A percentile compares a stretch with the other conserved stretches of the same genome.
Evolutionary conservation across 331 rosid species (phyloP).

Genomic region (Quercus lobata): DNA sequence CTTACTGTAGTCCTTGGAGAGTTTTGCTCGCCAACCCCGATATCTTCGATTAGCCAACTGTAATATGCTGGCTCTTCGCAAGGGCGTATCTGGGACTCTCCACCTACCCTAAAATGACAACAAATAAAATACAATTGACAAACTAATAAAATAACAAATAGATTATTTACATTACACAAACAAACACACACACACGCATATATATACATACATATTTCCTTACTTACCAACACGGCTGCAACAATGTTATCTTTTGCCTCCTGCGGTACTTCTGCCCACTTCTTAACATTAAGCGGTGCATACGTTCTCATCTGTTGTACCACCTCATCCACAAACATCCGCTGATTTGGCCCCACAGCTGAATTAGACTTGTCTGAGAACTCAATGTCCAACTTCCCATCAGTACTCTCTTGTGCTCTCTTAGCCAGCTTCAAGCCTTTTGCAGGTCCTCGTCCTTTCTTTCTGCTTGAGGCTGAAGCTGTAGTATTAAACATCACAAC

Average conservation of each 20-base stretch:
- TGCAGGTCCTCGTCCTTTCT: slow-evolving; percentile 4
- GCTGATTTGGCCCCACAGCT: slow-evolving; percentile 2
- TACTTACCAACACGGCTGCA: not conserved
- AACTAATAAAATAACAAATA: not conserved
- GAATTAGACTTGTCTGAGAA: not conserved
- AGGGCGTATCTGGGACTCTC: not conserved
- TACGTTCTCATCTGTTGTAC: not conserved
- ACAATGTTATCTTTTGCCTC: slow-evolving; percentile 2
- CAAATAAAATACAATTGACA: not conserved
- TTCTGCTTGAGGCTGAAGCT: not conserved
- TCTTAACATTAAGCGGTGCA: not conserved
- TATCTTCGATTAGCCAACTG: slow-evolving; percentile 4
- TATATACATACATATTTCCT: not conserved
- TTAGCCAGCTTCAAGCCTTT: slow-evolving; percentile 7
- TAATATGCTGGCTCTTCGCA: not conserved
- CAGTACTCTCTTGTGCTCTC: not conserved
- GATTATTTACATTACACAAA: not conserved
- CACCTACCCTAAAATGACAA: not conserved
- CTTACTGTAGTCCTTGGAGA: slow-evolving; percentile 6
- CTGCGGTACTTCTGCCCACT: slow-evolving; percentile 7
- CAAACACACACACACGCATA: too few species aligned
- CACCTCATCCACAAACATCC: slow-evolving; percentile 6
- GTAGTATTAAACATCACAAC: not conserved
- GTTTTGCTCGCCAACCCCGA: slow-evolving; percentile 10
- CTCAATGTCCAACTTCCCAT: slow-evolving; percentile 9